Evolutionary conservation across 148 eudicot genomes (phyloP).

Genomic region (Rhododendron williamsianum): DNA sequence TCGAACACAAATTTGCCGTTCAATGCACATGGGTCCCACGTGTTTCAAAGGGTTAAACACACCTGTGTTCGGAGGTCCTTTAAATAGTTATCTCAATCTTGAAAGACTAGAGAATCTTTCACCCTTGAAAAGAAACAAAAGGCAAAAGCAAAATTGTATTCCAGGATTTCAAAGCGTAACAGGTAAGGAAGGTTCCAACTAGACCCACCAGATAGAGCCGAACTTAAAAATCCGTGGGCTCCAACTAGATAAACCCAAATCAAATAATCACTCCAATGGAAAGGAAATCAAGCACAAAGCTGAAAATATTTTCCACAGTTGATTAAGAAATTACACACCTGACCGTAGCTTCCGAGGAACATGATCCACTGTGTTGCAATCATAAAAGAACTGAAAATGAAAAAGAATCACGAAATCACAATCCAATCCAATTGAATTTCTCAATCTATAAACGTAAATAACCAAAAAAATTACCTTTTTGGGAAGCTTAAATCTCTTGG

Average conservation of each 20-base stretch:
- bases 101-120: conserved; percentile 19
- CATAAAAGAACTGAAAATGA: conserved; percentile 42
- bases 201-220: conserved; percentile 18
- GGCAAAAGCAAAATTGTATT: conserved; percentile 8
- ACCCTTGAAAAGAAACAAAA: conserved; percentile 13
- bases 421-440: not conserved
- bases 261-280: not conserved
- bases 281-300: conserved; percentile 3
- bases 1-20: not conserved
- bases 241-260: conserved; percentile 13
- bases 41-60: not conserved
- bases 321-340: conserved; percentile 25
- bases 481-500: conserved; percentile 38
- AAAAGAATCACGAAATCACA: not conserved
- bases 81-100: not conserved
- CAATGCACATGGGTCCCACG: not conserved
- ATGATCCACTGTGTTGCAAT: conserved; percentile 31
- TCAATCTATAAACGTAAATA: not conserved
- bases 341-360: conserved; percentile 74
- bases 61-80: not conserved
- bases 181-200: conserved; percentile 7
- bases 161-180: not conserved
- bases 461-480: conserved; percentile 32
- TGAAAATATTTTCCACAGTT: not conserved
- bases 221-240: conserved; percentile 19